These are phyloP conservation scores for Jackrogersella minutella DNA, from an alignment of 495 filamentous ascomycete genomes.

Conservation along the genomic window DNA sequence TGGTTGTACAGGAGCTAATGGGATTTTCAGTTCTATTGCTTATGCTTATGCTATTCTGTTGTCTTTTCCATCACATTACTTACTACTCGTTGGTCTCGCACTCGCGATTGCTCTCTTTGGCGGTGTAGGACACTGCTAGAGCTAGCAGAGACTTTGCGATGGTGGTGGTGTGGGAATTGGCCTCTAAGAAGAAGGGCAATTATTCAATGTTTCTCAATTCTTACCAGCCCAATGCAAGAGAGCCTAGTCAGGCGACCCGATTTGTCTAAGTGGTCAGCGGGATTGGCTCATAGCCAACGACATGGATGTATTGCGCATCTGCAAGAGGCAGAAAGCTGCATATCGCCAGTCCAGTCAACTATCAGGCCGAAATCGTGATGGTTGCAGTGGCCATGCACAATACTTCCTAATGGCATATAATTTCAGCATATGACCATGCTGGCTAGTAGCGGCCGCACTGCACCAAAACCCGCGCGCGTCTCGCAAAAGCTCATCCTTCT, in stretches of 20 bases:
- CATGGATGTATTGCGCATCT: conserved; percentile 44
- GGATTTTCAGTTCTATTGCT: conserved; percentile 38
- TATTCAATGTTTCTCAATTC: conserved; percentile 41
- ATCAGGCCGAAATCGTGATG: conserved; percentile 41
- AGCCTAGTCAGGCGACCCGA: conserved; percentile 47
- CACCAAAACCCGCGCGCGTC: conserved; percentile 32
- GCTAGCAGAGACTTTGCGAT: conserved; percentile 7
- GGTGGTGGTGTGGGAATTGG: conserved; percentile 39
- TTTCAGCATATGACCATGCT: conserved; percentile 46
- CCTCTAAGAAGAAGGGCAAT: conserved; percentile 33
- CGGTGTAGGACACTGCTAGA: conserved; percentile 30
- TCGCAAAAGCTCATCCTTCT: conserved; percentile 28
- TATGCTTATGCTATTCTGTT: conserved; percentile 36
- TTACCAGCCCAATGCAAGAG: conserved; percentile 44
- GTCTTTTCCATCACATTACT: conserved; percentile 36
- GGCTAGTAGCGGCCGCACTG: conserved; percentile 34
- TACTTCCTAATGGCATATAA: conserved; percentile 42
- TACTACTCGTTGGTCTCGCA: conserved; percentile 25
- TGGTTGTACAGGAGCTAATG: conserved; percentile 41
- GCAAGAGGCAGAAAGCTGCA: conserved; percentile 45
- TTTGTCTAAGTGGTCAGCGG: conserved; percentile 46
- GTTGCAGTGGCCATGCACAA: conserved; percentile 47
- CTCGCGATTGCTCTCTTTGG: conserved; percentile 17
- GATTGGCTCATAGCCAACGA: conserved; percentile 45
- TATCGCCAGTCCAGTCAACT: conserved; percentile 45